A percentile compares a stretch with the other conserved stretches of the same genome.
Evolutionary conservation across 1,139 yeast species (phyloP).

Genomic region (Pichia sp.): DNA sequence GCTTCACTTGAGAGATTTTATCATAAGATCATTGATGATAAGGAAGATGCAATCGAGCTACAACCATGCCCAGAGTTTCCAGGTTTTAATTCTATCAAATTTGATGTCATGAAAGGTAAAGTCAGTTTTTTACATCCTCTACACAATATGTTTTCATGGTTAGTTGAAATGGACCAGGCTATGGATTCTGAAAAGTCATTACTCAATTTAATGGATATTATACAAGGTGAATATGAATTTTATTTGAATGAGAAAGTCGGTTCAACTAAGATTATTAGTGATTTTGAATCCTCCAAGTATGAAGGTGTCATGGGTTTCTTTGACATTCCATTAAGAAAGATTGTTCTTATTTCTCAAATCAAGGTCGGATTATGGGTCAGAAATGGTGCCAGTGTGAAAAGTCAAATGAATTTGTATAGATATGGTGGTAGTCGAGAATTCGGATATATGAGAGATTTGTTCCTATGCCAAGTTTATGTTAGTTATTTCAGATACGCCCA

Average conservation of each 20-base stretch:
- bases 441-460: slow-evolving; percentile 77
- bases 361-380: slow-evolving; percentile 62
- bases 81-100: slow-evolving; percentile 35
- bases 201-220: slow-evolving; percentile 19
- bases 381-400: slow-evolving; percentile 70
- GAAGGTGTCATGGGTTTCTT: slow-evolving; percentile 40
- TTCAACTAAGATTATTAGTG: neutral
- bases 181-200: slow-evolving; percentile 29
- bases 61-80: slow-evolving; percentile 15
- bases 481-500: slow-evolving; percentile 54
- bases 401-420: slow-evolving; percentile 78
- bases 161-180: slow-evolving; percentile 51
- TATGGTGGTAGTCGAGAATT: slow-evolving; percentile 79
- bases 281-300: slow-evolving; percentile 13
- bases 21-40: slow-evolving; percentile 22
- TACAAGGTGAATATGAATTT: slow-evolving; percentile 22
- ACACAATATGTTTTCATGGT: slow-evolving; percentile 71
- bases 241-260: slow-evolving; percentile 11
- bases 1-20: slow-evolving; percentile 2
- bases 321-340: slow-evolving; percentile 76
- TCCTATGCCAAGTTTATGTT: slow-evolving; percentile 65
- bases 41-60: slow-evolving; percentile 24
- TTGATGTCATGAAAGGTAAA: slow-evolving; percentile 43
- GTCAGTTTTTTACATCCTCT: slow-evolving; percentile 81
- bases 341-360: slow-evolving; percentile 56